A percentile compares a stretch with the other conserved stretches of the same genome.
phyloP scores from a whole-genome alignment of 345 rosid genomes.

The Populus pruinosa region DNA sequence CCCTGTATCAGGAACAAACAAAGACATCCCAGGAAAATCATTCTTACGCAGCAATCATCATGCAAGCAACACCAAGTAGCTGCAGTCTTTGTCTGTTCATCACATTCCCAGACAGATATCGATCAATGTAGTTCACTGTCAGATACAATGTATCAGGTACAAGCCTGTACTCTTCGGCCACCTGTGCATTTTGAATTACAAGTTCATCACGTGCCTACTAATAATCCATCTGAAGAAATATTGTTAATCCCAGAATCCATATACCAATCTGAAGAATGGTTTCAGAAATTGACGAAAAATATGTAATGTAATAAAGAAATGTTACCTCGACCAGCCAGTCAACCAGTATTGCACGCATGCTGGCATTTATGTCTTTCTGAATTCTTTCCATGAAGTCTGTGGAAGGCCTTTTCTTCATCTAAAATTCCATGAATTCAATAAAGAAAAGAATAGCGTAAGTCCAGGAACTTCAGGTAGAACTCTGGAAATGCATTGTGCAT shows the following conservation, averaged over 20 bases:
- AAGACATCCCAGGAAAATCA: neutral
- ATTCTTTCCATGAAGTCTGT: conserved; percentile 69
- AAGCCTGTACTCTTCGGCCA: conserved; percentile 94
- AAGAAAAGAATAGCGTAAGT: neutral
- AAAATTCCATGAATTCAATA: neutral
- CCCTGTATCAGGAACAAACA: neutral
- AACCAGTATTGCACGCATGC: conserved; percentile 79
- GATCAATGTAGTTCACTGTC: conserved; percentile 82
- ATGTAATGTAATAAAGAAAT: neutral
- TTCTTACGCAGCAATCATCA: conserved; percentile 93
- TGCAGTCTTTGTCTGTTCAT: conserved; percentile 79
- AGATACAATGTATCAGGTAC: conserved; percentile 78
- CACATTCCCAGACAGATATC: conserved; percentile 84
- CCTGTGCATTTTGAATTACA: conserved; percentile 53
- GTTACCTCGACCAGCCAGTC: conserved; percentile 98
- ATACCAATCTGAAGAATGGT: neutral
- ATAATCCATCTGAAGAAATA: neutral
- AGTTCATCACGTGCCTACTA: conserved; percentile 7
- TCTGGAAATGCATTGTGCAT: neutral
- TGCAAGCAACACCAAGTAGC: conserved; percentile 87
- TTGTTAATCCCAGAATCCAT: neutral
- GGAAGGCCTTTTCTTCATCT: conserved; percentile 81
- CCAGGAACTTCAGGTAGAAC: neutral
- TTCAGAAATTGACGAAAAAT: neutral
- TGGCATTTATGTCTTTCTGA: conserved; percentile 79